phyloP scores from a whole-genome alignment of 1,139 yeast genomes.

The Magnusiomyces magnusii region DNA sequence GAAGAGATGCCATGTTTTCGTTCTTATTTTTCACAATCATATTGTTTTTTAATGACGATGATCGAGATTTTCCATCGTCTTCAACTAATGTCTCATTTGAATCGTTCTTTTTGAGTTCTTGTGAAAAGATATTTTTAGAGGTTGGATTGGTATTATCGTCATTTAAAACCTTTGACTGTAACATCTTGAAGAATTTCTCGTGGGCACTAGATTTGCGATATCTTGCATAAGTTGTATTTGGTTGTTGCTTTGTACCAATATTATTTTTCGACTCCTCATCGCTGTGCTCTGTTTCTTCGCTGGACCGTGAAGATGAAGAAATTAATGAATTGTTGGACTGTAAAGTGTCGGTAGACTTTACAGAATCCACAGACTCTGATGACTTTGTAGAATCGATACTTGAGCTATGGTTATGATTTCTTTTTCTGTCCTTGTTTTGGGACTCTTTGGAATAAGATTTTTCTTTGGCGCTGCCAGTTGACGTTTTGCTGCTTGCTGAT shows the following conservation, averaged over 20 bases:
- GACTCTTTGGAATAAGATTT: background rate
- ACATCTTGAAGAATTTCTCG: background rate
- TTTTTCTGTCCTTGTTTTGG: background rate
- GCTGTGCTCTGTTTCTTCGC: background rate
- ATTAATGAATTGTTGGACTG: background rate
- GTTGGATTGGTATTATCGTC: background rate
- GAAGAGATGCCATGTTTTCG: background rate
- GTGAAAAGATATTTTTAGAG: background rate
- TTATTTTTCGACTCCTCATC: background rate
- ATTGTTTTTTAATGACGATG: background rate
- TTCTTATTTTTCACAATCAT: background rate
- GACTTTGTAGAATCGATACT: background rate
- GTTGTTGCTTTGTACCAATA: background rate
- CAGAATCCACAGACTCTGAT: background rate
- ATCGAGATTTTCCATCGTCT: background rate
- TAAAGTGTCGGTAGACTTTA: background rate
- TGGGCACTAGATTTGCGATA: background rate
- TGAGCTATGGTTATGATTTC: background rate
- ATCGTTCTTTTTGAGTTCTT: background rate
- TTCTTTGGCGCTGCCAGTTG: background rate
- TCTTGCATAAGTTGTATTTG: background rate
- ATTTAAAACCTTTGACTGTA: background rate
- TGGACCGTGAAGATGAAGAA: background rate
- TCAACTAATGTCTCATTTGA: background rate
- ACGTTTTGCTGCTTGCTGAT: background rate